A percentile compares a stretch with the other conserved stretches of the same genome.
Conservation (phyloP, 768 basidiomycete genomes). For the Cystofilobasidium ferigula region DNA sequence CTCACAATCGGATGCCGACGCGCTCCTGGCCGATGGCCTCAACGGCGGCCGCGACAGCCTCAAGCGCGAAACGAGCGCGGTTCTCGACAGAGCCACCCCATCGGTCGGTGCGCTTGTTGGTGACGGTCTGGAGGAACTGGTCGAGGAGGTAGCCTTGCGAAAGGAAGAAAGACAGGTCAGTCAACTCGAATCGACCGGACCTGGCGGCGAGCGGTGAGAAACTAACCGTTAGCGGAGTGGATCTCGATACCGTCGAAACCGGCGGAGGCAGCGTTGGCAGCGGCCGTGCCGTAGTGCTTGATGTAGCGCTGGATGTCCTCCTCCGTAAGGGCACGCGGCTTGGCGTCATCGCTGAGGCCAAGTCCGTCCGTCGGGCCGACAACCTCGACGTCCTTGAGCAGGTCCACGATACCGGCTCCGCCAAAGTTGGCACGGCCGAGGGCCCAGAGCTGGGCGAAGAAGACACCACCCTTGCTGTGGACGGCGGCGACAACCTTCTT, state of each 20-base stretch:
- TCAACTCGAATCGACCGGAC: too few relatives aligned
- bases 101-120: constrained; percentile 51
- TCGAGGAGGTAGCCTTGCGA: constrained; percentile 7
- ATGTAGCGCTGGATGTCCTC: constrained; percentile 25
- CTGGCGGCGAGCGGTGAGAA: background rate
- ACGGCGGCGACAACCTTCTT: constrained; percentile 14
- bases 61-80: constrained; percentile 49
- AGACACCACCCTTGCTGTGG: constrained; percentile 13
- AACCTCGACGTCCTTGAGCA: constrained; percentile 8
- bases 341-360: background rate
- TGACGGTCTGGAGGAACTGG: constrained; percentile 47
- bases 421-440: constrained; percentile 19
- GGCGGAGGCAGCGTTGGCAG: constrained; percentile 46
- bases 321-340: constrained; percentile 1
- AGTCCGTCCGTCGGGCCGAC: constrained; percentile 3
- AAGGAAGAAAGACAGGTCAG: background rate
- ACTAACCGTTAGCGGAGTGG: constrained; percentile 6
- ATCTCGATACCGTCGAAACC: constrained; percentile 51
- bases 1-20: constrained; percentile 53
- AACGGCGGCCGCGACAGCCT: constrained; percentile 47
- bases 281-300: constrained; percentile 41
- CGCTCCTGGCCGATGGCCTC: constrained; percentile 48
- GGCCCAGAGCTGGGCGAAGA: constrained; percentile 18
- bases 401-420: background rate
- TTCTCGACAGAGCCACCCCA: constrained; percentile 61